Percentiles rank a stretch among this genome's conserved stretches.
phyloP scores from a whole-genome alignment of 1,284 basidiomycete species.

The Polyporus tsugae region DNA sequence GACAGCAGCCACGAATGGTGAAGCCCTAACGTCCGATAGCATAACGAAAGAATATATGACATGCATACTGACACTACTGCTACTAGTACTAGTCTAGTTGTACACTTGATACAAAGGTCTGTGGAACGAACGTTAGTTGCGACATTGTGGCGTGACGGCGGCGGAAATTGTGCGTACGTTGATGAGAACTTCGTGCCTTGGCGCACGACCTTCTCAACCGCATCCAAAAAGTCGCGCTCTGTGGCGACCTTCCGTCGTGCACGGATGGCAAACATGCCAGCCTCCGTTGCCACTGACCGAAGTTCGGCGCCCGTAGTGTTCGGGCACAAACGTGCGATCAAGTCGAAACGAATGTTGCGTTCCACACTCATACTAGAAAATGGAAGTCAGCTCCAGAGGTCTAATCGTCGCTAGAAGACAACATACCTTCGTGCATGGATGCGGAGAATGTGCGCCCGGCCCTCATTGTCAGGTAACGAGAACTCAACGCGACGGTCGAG shows the following conservation, averaged over 20 bases:
- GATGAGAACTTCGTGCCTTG: conserved; percentile 97
- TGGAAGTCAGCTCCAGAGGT: conserved; percentile 17
- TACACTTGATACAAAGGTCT: conserved; percentile 53
- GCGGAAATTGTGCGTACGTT: conserved; percentile 63
- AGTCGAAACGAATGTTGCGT: conserved; percentile 96
- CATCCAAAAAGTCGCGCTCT: conserved; percentile 97
- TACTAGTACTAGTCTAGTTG: conserved; percentile 37
- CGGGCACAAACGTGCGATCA: conserved; percentile 96
- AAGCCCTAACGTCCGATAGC: conserved; percentile 26
- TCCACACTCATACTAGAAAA: conserved; percentile 92
- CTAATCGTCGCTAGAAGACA: conserved; percentile 7
- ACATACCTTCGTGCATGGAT: conserved; percentile 93
- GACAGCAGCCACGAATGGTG: not conserved
- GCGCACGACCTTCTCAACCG: conserved; percentile 97
- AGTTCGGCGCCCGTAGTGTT: conserved; percentile 99
- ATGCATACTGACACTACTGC: conserved; percentile 20
- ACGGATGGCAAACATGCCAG: conserved; percentile 99
- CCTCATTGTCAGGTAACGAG: conserved; percentile 94
- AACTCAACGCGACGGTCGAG: conserved; percentile 98
- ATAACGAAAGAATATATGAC: conserved; percentile 26
- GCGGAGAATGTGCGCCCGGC: conserved; percentile 94
- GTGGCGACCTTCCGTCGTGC: conserved; percentile 96
- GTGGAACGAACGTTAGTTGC: conserved; percentile 14
- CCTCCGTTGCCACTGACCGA: conserved; percentile 97
- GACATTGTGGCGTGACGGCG: not conserved